Percentiles rank a stretch among this genome's conserved stretches.
Evolutionary conservation across 2,329 filamentous ascomycete species (phyloP).

Genomic region (Aspergillus carbonarius): DNA sequence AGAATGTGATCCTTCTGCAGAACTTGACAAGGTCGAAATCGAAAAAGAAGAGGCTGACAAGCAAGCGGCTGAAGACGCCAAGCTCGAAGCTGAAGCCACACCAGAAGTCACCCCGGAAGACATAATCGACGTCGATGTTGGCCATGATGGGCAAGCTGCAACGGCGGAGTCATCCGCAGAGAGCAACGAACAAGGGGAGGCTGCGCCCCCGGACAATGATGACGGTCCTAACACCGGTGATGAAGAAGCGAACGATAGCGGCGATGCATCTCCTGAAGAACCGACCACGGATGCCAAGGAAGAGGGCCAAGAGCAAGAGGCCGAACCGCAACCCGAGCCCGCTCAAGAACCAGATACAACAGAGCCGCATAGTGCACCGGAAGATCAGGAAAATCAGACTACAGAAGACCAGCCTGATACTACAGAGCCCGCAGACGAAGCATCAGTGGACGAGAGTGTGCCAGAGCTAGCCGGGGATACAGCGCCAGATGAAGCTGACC

Average conservation of each 20-base stretch:
- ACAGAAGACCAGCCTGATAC: not conserved
- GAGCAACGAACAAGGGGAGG: slow-evolving; percentile 4
- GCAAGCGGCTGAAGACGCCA: slow-evolving; percentile 33
- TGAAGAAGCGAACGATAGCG: not conserved
- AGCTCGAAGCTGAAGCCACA: slow-evolving; percentile 22
- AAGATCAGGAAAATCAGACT: slow-evolving; percentile 8
- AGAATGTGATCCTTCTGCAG: slow-evolving; percentile 31
- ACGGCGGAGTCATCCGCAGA: slow-evolving; percentile 9
- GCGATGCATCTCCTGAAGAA: slow-evolving; percentile 11
- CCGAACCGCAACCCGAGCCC: slow-evolving; percentile 15
- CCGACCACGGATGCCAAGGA: slow-evolving; percentile 9
- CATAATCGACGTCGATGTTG: slow-evolving; percentile 9
- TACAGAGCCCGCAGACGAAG: slow-evolving; percentile 11
- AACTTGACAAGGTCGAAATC: slow-evolving; percentile 30
- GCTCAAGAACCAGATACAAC: not conserved
- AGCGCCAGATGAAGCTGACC: slow-evolving; percentile 14
- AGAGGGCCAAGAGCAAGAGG: not conserved
- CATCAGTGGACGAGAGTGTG: not conserved
- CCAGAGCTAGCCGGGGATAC: slow-evolving; percentile 2
- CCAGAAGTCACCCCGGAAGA: slow-evolving; percentile 7
- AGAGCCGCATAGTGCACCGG: slow-evolving; percentile 5
- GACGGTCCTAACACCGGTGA: slow-evolving; percentile 9
- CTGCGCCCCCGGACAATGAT: not conserved
- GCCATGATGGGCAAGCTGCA: slow-evolving; percentile 6
- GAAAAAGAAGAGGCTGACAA: slow-evolving; percentile 34